Base-by-base conservation (phyloP, 441 rosid genomes). In the Adansonia rubrostipa region DNA sequence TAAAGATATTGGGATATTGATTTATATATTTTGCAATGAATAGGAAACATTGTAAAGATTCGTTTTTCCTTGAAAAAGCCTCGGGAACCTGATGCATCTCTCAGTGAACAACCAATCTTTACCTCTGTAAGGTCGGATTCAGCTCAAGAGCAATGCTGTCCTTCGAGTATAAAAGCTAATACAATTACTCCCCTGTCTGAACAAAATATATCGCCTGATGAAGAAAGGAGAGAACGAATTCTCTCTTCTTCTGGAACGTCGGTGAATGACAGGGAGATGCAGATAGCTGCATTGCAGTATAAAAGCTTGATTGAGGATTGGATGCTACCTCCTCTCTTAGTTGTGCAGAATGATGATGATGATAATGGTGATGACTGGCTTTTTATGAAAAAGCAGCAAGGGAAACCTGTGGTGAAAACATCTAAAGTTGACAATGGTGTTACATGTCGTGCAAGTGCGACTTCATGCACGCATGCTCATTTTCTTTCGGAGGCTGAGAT, bases 11-110 rank as follows among this genome's bases (percentile, higher is more conserved):
- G 9, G 40, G 17, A 56, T 81, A 67, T 80, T 80, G 58, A 64
- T 79, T 48, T 20, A 24, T 28, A 5, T 50, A 56, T 17, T 13
- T 33, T 42, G 5, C 77, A 57, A 60, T 82, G 22, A 28, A 62
- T 71, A 80, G 97, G 90, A 0, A 91, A 88, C 28, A 58, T 86
- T 36, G 56, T 92, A 53, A 80, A 89, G 4, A 88, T 95, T 77
- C 79, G 87, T 2, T 74, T 92, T 19, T 74, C 89, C 1, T 63
- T 84, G 33, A 84, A 79, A 51, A 91, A 79, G 82, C 84, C 63
- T 0, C 67, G 70, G 6, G 71, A 73, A 76, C 45, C 63, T 1
- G 50, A 80, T 14, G 45, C 68, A 44, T 63, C 69, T 0, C 58
- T 71, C 1, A 19, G 2, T 2, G 45, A 58, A 10, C 77, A 78